Evolutionary conservation across 2,329 filamentous ascomycete genomes (phyloP), one percentile per base, ranked within the genome.

Genomic region (Alternaria incomplexa): DNA sequence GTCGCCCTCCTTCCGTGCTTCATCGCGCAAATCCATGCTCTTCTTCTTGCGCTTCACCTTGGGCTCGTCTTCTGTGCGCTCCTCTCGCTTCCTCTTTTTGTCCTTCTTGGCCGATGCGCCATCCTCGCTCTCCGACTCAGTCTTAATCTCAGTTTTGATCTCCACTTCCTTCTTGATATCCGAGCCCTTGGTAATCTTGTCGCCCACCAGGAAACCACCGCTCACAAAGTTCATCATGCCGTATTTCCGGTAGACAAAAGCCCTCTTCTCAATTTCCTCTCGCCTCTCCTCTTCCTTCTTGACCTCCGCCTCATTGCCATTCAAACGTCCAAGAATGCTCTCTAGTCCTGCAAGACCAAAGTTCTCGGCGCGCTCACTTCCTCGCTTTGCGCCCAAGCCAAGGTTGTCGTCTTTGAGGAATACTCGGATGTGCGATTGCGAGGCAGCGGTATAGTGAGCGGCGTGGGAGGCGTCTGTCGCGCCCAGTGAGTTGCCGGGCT

Each of bases 301-400:
- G 36, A 96, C 83, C 52, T 89, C 86, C n/a, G 83, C 87, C 52
- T 95, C 89, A 79, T 93, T 96, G 54, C 95, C 96, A 79, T 99
- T 99, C 61, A 99, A 82, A 57, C 96, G 86, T 22, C 95, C 94
- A 20, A 99, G 83, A 5, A 99, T 83, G 67, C 93, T 92, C 75
- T 94, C 92, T 71, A 98, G 93, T 17, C 90, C 91, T 76, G 94
- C 92, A 40, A 98, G 85, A 0, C 95, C 96, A 22, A 95, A 96
- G 66, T 93, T 87, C 67, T 93, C 90, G 5, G 85, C 82, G 43
- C 85, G 82, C 68, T 90, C 89, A 72, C 88, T 89, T 58, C 90
- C 90, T 66, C 88, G 85, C 78, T 91, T 91, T 68, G 94, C 96
- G 28, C 96, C 96, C 46, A 99, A 84, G 3, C 96, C 96, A 46